A percentile compares a stretch with the other conserved stretches of the same genome.
These are phyloP conservation scores for Oryza meyeriana DNA, from an alignment of 176 grass and related monocot species.

Conservation along the genomic window DNA sequence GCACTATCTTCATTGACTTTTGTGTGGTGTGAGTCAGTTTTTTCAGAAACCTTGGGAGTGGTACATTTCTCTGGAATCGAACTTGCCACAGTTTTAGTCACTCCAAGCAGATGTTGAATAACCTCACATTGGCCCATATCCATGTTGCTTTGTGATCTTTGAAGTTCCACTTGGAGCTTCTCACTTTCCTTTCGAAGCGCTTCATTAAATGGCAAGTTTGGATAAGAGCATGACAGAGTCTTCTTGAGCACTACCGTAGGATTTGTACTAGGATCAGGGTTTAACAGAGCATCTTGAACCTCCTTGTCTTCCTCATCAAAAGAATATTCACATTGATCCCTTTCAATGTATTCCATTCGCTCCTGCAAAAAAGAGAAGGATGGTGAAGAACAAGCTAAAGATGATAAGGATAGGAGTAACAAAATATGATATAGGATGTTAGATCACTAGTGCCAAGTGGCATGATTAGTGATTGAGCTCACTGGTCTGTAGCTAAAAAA, in stretches of 20 bases:
- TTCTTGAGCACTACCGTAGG: conserved; percentile 79
- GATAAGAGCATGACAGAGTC: conserved; percentile 86
- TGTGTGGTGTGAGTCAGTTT: conserved; percentile 29
- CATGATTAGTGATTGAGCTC: conserved; percentile 11
- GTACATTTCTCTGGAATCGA: conserved; percentile 57
- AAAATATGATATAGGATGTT: neutral
- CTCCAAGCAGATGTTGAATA: conserved; percentile 84
- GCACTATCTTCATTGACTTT: conserved; percentile 31
- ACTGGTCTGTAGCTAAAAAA: conserved; percentile 13
- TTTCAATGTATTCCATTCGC: conserved; percentile 78
- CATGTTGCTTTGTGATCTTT: conserved; percentile 82
- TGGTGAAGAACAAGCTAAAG: neutral
- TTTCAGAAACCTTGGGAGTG: conserved; percentile 40
- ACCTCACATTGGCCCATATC: conserved; percentile 81
- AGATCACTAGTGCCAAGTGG: neutral
- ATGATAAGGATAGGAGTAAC: neutral
- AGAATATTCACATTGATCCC: conserved; percentile 92
- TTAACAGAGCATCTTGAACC: conserved; percentile 75
- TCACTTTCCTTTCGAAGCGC: conserved; percentile 88
- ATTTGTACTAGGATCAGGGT: conserved; percentile 60
- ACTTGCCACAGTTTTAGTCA: conserved; percentile 67
- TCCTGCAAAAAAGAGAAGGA: conserved; percentile 52
- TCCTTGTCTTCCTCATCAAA: conserved; percentile 97
- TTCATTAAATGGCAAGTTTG: conserved; percentile 86
- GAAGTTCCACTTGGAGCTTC: conserved; percentile 92